Base-by-base conservation (phyloP, 108 stramenopile genomes). In the Conticribra guillardii region DNA sequence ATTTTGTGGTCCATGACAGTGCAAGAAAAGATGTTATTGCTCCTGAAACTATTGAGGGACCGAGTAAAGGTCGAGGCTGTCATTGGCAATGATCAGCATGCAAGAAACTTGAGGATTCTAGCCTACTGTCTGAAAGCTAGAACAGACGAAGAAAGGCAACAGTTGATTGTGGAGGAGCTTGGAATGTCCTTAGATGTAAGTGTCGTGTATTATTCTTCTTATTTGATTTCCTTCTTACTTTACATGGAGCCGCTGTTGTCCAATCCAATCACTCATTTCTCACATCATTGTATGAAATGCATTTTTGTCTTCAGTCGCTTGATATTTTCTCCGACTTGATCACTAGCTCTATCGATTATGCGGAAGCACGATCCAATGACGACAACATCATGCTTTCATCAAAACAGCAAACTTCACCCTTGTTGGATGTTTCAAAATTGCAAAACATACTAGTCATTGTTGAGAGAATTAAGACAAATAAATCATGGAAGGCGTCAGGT, bases 11-110 rank as follows among this genome's bases (percentile, higher is more conserved):
- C 80, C 14, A 75, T 71, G 49, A 83, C 80, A 2, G 80, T 86
- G 0, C 76, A 85, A 34, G 87, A 95, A 78, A 78, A 88, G 60
- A 74, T 92, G 64, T 78, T 95, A 8, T 63, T 90, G 23, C 71
- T 95, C n/a, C 73, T 95, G 22, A 87, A 75, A 47, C 66, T 91
- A 14, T 48, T 95, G 57, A 55, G 88, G 28, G 91, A 95, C 51
- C 73, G 94, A 53, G 74, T 95, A 19, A 89, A 92, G 57, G 89
- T 84, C 18, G 94, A 95, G 80, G 94, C 89, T n/a, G 86, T 89
- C 23, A 91, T 92, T 67, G 77, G 84, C 26, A 79, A 76, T 56
- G 86, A 91, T 71, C 82, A 82, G 26, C 84, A 87, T 27, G 85
- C 89, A 15, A 76, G 86, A 17, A 91, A 90, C 58, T 73, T 95